Percentiles rank a stretch among this genome's conserved stretches.
phyloP scores from a whole-genome alignment of 768 basidiomycete genomes.

The Pisolithus orientalis region DNA sequence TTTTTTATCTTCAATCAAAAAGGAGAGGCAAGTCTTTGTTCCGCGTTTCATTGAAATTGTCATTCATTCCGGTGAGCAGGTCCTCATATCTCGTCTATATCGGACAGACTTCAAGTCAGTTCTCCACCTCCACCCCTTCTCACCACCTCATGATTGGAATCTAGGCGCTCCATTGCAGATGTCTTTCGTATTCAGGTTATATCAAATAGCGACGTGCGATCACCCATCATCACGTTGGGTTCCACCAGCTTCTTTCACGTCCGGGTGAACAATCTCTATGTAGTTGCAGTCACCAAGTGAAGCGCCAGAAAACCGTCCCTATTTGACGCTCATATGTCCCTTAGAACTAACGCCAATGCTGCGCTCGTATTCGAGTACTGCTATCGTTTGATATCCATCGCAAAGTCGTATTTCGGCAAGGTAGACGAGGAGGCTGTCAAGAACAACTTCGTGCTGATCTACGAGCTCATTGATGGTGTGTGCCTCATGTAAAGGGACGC shows the following conservation, averaged over 20 bases:
- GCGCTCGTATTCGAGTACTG: constrained; percentile 97
- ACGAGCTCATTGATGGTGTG: constrained; percentile 93
- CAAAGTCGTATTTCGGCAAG: constrained; percentile 95
- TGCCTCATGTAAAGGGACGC: constrained; percentile 5
- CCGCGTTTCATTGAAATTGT: not conserved
- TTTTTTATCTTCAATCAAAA: constrained; percentile 99
- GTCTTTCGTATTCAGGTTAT: constrained; percentile 99
- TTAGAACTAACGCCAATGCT: constrained; percentile 92
- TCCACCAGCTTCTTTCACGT: constrained; percentile 99
- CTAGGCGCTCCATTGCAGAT: constrained; percentile 91
- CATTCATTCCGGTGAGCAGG: constrained; percentile 37
- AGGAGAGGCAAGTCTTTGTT: constrained; percentile 71
- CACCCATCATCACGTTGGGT: constrained; percentile 95
- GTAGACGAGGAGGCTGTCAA: constrained; percentile 97
- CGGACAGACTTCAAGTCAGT: constrained; percentile 93
- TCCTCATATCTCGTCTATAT: constrained; percentile 93
- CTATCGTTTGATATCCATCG: constrained; percentile 93
- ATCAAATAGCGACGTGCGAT: constrained; percentile 93
- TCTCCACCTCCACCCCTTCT: constrained; percentile 6
- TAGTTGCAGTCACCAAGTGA: constrained; percentile 94
- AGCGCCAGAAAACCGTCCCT: constrained; percentile 15
- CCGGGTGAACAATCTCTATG: constrained; percentile 88
- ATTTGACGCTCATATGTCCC: not conserved
- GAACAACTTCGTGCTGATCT: constrained; percentile 98
- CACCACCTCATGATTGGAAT: constrained; percentile 1